Evolutionary conservation across 2,329 filamentous ascomycete species (phyloP).

Genomic region (Bipolaris sorokiniana): DNA sequence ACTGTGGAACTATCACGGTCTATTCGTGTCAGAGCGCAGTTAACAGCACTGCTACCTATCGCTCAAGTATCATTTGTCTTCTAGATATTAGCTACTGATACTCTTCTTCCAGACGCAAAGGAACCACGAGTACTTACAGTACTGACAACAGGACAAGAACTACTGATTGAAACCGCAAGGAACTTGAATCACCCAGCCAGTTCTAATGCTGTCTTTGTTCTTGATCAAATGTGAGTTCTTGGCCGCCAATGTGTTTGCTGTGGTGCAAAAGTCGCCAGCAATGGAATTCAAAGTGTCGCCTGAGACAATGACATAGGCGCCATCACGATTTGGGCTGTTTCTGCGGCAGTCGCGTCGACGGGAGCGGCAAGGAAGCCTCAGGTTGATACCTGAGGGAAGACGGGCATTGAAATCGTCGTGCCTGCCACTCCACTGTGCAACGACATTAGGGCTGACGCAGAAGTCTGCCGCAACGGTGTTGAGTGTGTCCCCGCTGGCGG

Average conservation of each 20-base stretch:
- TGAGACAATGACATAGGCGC: not conserved
- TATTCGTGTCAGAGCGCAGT: not conserved
- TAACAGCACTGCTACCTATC: not conserved
- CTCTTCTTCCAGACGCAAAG: not conserved
- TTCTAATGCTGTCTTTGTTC: not conserved
- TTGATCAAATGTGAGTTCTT: not conserved
- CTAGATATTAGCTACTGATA: not conserved
- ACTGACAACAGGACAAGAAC: not conserved
- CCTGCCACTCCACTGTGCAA: not conserved
- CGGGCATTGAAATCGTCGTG: not conserved
- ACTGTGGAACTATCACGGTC: not conserved
- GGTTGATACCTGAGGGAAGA: not conserved
- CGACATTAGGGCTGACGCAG: not conserved
- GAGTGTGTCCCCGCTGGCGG: not conserved
- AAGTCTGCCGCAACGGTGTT: not conserved
- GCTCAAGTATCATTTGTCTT: not conserved
- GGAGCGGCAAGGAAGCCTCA: not conserved
- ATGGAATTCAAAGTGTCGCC: not conserved
- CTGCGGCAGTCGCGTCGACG: not conserved
- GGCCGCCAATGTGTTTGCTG: not conserved
- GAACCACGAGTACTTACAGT: not conserved
- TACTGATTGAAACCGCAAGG: not conserved
- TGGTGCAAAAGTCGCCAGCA: not conserved
- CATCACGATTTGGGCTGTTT: not conserved
- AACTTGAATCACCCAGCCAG: not conserved